A percentile compares a stretch with the other conserved stretches of the same genome.
These are phyloP conservation scores for Pseudocohnilembus persalinus DNA, from an alignment of 169 alveolate species.

Conservation along the genomic window DNA sequence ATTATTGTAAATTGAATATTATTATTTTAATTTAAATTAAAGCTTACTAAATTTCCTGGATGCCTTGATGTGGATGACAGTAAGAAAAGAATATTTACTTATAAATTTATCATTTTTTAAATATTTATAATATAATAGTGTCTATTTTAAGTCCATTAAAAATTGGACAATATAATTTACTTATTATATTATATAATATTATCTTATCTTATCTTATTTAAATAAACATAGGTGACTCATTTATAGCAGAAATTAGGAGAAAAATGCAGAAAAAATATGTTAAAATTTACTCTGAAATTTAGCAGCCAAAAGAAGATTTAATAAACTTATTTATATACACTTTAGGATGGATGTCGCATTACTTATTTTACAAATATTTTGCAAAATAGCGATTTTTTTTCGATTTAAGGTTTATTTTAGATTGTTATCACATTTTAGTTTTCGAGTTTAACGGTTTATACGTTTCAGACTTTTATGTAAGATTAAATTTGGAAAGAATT, in stretches of 20 bases:
- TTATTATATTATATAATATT: too few relatives aligned
- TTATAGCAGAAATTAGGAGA: neutral
- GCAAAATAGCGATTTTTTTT: conserved; percentile 29
- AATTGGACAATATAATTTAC: too few relatives aligned
- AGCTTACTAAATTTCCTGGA: neutral
- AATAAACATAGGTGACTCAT: neutral
- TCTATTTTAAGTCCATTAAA: too few relatives aligned
- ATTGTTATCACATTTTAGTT: conserved; percentile 46
- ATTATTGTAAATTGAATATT: too few relatives aligned
- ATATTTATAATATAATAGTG: too few relatives aligned
- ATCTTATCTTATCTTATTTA: too few relatives aligned
- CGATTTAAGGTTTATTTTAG: conserved; percentile 33
- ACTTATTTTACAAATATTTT: conserved; percentile 19
- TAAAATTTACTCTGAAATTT: conserved; percentile 27
- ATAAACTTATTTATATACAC: conserved; percentile 32
- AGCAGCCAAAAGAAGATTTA: conserved; percentile 45
- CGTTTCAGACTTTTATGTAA: conserved; percentile 37
- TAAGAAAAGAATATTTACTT: too few relatives aligned
- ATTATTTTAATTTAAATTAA: too few relatives aligned
- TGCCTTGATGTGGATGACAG: neutral
- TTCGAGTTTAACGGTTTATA: conserved; percentile 41
- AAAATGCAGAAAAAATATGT: conserved; percentile 32
- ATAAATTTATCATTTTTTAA: too few relatives aligned
- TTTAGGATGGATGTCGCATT: conserved; percentile 39
- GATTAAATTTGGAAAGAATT: conserved; percentile 31